phyloP scores from a whole-genome alignment of 495 filamentous ascomycete genomes.

The Tuber aestivum region DNA sequence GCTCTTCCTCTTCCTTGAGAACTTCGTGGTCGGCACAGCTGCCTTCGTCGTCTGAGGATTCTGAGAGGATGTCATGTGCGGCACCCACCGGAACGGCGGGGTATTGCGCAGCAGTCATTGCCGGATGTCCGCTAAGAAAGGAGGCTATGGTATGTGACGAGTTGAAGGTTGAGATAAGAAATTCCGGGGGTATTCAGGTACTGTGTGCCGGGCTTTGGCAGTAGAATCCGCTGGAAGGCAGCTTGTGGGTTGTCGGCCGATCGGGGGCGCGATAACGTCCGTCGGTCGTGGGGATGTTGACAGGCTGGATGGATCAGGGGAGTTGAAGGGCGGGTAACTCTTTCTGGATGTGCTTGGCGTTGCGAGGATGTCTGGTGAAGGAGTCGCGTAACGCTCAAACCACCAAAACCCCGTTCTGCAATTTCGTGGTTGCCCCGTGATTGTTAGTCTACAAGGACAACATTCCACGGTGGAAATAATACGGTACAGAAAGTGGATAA shows the following conservation, averaged over 20 bases:
- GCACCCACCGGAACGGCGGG: constrained; percentile 17
- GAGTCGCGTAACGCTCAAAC: neutral
- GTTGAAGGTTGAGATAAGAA: neutral
- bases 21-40: constrained; percentile 48
- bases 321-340: neutral
- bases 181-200: neutral
- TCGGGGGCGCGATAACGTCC: neutral
- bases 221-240: neutral
- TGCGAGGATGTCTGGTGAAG: neutral
- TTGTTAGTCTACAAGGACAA: no score
- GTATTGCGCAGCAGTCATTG: constrained; percentile 14
- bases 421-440: no score
- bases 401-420: neutral
- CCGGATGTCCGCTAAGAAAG: neutral
- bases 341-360: neutral
- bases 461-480: no score
- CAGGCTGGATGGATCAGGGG: neutral
- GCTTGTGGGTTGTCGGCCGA: neutral
- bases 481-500: no score
- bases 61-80: constrained; percentile 2
- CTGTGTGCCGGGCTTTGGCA: neutral
- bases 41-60: constrained; percentile 10
- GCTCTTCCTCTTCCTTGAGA: constrained; percentile 80
- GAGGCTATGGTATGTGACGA: neutral
- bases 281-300: neutral